Percentiles rank a stretch among this genome's conserved stretches.
phyloP scores from a whole-genome alignment of 2,329 filamentous ascomycete genomes.

The Sporothrix dimorphospora region DNA sequence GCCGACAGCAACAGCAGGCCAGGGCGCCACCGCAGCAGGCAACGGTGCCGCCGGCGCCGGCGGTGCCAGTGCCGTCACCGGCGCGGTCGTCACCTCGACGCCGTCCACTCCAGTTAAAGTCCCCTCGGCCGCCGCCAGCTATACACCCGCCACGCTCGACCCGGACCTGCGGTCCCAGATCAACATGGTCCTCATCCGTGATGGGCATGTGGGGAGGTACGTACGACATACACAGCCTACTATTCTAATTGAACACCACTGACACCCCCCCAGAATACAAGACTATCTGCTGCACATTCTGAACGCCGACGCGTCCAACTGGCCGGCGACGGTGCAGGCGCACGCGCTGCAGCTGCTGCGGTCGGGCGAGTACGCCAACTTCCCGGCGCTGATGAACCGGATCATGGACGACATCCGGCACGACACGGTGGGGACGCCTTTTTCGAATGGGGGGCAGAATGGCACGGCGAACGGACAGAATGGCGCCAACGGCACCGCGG shows the following conservation, averaged over 20 bases:
- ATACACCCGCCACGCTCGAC: constrained; percentile 64
- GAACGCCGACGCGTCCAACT: constrained; percentile 62
- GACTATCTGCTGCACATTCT: constrained; percentile 65
- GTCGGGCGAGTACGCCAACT: constrained; percentile 61
- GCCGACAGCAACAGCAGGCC: constrained; percentile 24
- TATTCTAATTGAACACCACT: background rate
- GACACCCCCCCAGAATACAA: constrained; percentile 56
- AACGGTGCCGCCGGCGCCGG: constrained; percentile 3
- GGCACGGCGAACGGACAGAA: background rate
- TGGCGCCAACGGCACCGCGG: constrained; percentile 33
- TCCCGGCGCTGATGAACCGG: constrained; percentile 62
- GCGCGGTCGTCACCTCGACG: constrained; percentile 21
- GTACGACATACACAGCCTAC: too few relatives aligned
- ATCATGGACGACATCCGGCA: constrained; percentile 65
- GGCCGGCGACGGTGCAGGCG: constrained; percentile 62
- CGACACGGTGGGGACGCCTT: too few relatives aligned
- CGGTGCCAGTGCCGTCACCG: background rate
- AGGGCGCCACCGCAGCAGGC: constrained; percentile 9
- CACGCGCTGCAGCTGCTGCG: constrained; percentile 65
- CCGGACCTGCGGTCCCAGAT: constrained; percentile 65
- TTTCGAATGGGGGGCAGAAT: background rate
- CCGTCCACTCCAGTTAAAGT: constrained; percentile 64
- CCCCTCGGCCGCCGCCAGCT: constrained; percentile 60
- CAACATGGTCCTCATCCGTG: constrained; percentile 60
- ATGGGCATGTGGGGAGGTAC: constrained; percentile 63